These are phyloP conservation scores for Teunomyces stri DNA, from an alignment of 805 yeast genomes.

Conservation along the genomic window DNA sequence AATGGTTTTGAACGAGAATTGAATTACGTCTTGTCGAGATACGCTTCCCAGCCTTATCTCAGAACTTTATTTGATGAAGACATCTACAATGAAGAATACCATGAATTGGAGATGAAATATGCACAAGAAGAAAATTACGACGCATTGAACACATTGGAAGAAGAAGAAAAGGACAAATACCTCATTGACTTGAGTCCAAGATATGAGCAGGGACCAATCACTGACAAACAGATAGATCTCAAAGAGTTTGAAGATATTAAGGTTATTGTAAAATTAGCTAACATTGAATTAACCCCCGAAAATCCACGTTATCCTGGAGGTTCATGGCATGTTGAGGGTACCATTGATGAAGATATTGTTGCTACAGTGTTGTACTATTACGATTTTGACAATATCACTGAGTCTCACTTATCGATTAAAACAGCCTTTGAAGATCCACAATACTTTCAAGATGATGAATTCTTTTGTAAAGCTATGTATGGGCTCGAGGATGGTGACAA, in stretches of 20 bases:
- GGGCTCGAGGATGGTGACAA: constrained; percentile 29
- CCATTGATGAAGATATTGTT: constrained; percentile 39
- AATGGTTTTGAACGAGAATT: constrained; percentile 8
- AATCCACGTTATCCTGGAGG: constrained; percentile 39
- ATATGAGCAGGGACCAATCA: constrained; percentile 4
- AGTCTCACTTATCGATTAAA: constrained; percentile 31
- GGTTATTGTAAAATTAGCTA: constrained; percentile 40
- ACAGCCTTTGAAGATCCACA: constrained; percentile 26
- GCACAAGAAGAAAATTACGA: constrained; percentile 5
- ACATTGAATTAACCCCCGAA: constrained; percentile 41
- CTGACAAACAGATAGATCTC: constrained; percentile 13
- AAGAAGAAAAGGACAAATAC: constrained; percentile 4
- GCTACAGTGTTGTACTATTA: constrained; percentile 42
- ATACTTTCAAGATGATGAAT: constrained; percentile 34
- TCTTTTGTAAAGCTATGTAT: constrained; percentile 20
- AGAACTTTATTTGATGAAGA: constrained; percentile 16
- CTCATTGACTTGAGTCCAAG: constrained; percentile 1
- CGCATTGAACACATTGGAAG: constrained; percentile 9
- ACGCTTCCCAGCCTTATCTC: constrained; percentile 14
- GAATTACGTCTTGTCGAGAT: constrained; percentile 23
- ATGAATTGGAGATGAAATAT: constrained; percentile 8
- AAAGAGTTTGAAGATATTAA: constrained; percentile 21
- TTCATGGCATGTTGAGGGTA: constrained; percentile 44
- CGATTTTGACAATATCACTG: constrained; percentile 36
- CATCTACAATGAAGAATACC: constrained; percentile 15